Evolutionary conservation across 257 asterid genomes (phyloP), one percentile per base, ranked within the genome.

Genomic region (Gentiana dahurica): DNA sequence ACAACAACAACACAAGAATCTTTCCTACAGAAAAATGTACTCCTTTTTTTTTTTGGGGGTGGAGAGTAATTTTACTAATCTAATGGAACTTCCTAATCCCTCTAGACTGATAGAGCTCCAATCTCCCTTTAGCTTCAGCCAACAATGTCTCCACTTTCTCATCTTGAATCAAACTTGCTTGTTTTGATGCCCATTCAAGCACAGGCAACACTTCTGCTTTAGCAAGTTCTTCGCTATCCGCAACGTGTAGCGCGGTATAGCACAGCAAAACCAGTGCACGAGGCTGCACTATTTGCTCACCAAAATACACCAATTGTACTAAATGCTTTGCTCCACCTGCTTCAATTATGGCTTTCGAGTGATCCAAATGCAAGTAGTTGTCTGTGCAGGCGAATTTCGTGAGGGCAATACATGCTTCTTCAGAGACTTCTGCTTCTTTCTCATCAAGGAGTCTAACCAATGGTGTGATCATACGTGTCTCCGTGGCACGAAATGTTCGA

Each of bases 211-310:
- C 84, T 61, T 61, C 73, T 1, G 62, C 66, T 24, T 49, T 56
- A 41, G 79, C 79, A 36, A 78, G 72, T 57, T 78, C 79, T 57
- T 78, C 73, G 9, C 72, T 69, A 8, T 64, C 78, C 5, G 78
- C 77, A 38, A 79, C 58, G 35, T 76, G 68, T 11, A 57, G 37
- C 1, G 74, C 74, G 38, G 73, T 75, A 69, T 71, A 69, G 59
- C 77, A 71, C 4, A 76, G 54, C 34, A 79, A 66, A 36, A 57
- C 39, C 60, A 73, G 41, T 41, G 80, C 79, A 47, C 56, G 48
- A 36, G 45, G 38, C 60, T 71, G 71, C 55, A 79, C 76, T 55
- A 44, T 61, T 9, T 63, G 71, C 37, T 71, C 82, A 8, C 79
- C 80, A 49, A 69, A 61, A 67, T 66, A 76, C 41, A 76, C 75